Evolutionary conservation across 2,329 filamentous ascomycete species (phyloP).

Genomic region (Claviceps lovelessii): DNA sequence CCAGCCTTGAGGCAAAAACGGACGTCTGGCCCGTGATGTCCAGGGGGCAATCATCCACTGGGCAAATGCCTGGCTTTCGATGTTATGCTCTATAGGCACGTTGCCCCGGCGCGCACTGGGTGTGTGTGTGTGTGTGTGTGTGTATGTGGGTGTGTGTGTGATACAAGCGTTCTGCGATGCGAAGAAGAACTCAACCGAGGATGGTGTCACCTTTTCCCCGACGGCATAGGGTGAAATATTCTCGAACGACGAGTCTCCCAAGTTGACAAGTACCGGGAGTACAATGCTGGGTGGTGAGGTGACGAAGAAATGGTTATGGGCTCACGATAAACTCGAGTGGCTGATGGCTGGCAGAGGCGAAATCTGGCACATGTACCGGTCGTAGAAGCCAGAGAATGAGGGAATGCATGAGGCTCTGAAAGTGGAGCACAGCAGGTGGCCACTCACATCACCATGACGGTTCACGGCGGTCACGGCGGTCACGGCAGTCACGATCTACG

Average conservation of each 20-base stretch:
- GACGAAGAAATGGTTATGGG: background rate
- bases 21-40: too few species aligned
- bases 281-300: background rate
- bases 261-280: background rate
- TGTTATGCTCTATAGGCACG: background rate
- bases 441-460: conserved; percentile 5
- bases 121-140: too few species aligned
- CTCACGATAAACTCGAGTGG: background rate
- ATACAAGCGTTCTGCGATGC: background rate
- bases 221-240: background rate
- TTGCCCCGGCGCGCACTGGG: background rate
- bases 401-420: background rate
- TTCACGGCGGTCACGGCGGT: background rate
- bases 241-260: background rate
- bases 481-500: background rate
- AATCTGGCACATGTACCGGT: background rate
- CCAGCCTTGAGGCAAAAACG: too few species aligned
- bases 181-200: background rate
- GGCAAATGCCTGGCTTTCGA: background rate
- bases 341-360: background rate
- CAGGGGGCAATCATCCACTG: too few species aligned
- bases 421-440: background rate
- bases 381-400: too few species aligned
- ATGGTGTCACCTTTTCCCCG: background rate
- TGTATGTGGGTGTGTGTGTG: background rate